Evolutionary conservation across 2,329 filamentous ascomycete genomes (phyloP).

Genomic region (Paramyrothecium roridum): DNA sequence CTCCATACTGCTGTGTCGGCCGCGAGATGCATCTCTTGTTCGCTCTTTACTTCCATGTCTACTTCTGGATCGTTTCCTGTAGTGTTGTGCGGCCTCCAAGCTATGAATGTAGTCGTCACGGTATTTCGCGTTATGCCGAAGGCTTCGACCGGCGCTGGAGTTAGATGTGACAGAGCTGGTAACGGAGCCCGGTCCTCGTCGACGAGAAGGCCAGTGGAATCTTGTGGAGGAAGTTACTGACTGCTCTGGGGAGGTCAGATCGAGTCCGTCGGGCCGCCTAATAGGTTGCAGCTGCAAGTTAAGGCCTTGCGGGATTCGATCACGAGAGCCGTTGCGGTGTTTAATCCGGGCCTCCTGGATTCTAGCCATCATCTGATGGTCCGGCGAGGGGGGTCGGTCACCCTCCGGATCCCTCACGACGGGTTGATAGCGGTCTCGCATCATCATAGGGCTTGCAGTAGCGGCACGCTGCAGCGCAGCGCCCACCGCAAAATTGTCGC

Average conservation of each 20-base stretch:
- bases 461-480: conserved; percentile 59
- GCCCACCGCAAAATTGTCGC: conserved; percentile 38
- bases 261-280: conserved; percentile 46
- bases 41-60: conserved; percentile 52
- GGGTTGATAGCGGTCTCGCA: conserved; percentile 42
- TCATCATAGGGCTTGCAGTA: conserved; percentile 66
- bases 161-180: conserved; percentile 55
- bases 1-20: conserved; percentile 46
- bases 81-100: conserved; percentile 71
- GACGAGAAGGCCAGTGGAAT: conserved; percentile 53
- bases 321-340: conserved; percentile 68
- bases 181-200: conserved; percentile 53
- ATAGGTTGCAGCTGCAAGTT: conserved; percentile 62
- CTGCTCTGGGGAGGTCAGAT: conserved; percentile 55
- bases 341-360: conserved; percentile 55
- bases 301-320: conserved; percentile 71
- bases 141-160: conserved; percentile 48
- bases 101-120: conserved; percentile 85
- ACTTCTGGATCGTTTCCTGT: conserved; percentile 51
- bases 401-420: conserved; percentile 25
- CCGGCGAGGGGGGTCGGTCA: conserved; percentile 58
- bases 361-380: conserved; percentile 58
- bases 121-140: conserved; percentile 54
- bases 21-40: conserved; percentile 35
- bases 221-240: conserved; percentile 51